Conservation (phyloP, 768 basidiomycete species). For the Cystofilobasidium macerans region DNA sequence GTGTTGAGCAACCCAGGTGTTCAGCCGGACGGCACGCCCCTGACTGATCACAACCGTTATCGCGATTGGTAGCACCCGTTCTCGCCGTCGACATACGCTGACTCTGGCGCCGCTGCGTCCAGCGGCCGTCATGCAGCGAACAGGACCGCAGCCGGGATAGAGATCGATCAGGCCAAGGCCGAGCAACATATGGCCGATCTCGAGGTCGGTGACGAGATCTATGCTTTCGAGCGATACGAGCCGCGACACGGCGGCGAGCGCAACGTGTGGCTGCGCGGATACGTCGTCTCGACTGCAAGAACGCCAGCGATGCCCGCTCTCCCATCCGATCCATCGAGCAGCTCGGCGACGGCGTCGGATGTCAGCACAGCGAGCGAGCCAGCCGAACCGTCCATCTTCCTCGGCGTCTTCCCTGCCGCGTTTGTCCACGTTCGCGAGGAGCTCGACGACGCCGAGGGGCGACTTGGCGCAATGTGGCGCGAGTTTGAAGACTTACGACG, state of each 20-base stretch:
- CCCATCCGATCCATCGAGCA: slow-evolving; percentile 7
- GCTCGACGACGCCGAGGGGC: slow-evolving; percentile 74
- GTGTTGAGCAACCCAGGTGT: too few relatives aligned
- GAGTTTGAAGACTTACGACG: slow-evolving; percentile 37
- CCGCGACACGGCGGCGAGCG: slow-evolving; percentile 34
- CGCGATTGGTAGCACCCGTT: slow-evolving; percentile 23
- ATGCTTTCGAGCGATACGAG: slow-evolving; percentile 70
- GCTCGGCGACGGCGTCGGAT: too few relatives aligned
- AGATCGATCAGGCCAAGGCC: not conserved
- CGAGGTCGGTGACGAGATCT: slow-evolving; percentile 92
- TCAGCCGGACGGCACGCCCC: too few relatives aligned
- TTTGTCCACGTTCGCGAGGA: slow-evolving; percentile 80
- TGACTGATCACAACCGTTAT: too few relatives aligned
- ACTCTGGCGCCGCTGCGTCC: too few relatives aligned
- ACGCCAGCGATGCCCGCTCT: not conserved
- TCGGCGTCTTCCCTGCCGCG: slow-evolving; percentile 85
- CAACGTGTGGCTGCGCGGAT: slow-evolving; percentile 81
- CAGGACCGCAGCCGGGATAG: not conserved
- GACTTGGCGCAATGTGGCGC: slow-evolving; percentile 62
- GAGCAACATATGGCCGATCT: slow-evolving; percentile 42
- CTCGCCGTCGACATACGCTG: slow-evolving; percentile 3
- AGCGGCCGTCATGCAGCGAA: too few relatives aligned
- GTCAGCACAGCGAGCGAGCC: slow-evolving; percentile 26
- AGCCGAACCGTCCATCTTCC: slow-evolving; percentile 51
- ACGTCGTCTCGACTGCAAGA: slow-evolving; percentile 2